phyloP scores from a whole-genome alignment of 2,329 filamentous ascomycete genomes.

The Exophiala sideris region DNA sequence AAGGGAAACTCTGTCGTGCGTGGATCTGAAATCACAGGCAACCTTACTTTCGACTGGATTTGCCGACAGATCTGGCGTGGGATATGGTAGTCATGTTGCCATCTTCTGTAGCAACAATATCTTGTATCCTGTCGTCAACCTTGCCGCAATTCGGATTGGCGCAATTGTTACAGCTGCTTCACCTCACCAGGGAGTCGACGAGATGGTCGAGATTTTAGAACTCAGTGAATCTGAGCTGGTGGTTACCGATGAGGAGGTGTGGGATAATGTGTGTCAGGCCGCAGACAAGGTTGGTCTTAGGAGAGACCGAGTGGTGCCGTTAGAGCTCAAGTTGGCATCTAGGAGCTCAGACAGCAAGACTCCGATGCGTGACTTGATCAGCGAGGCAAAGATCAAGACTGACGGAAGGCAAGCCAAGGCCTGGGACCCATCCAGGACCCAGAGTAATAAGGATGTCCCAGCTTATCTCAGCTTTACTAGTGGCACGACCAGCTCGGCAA shows the following conservation, averaged over 20 bases:
- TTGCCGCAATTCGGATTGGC: constrained; percentile 51
- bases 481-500: constrained; percentile 74
- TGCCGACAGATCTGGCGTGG: constrained; percentile 52
- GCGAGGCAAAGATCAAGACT: constrained; percentile 34
- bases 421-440: constrained; percentile 49
- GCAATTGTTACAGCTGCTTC: constrained; percentile 60
- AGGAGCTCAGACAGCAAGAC: constrained; percentile 29
- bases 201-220: constrained; percentile 62
- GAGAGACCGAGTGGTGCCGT: constrained; percentile 51
- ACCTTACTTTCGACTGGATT: constrained; percentile 59
- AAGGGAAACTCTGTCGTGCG: constrained; percentile 55
- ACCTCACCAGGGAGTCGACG: constrained; percentile 63
- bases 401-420: constrained; percentile 42
- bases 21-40: constrained; percentile 54
- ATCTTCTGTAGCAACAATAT: constrained; percentile 63
- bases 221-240: constrained; percentile 55
- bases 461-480: constrained; percentile 65
- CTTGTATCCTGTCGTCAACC: constrained; percentile 63
- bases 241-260: constrained; percentile 53
- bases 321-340: constrained; percentile 53
- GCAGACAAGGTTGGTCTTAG: constrained; percentile 53
- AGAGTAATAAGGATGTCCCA: constrained; percentile 47
- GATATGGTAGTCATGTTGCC: constrained; percentile 53
- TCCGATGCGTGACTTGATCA: constrained; percentile 34
- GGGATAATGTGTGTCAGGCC: constrained; percentile 52